Conservation (phyloP, 352 stramenopile genomes). For the Globisporangium echinulatum region DNA sequence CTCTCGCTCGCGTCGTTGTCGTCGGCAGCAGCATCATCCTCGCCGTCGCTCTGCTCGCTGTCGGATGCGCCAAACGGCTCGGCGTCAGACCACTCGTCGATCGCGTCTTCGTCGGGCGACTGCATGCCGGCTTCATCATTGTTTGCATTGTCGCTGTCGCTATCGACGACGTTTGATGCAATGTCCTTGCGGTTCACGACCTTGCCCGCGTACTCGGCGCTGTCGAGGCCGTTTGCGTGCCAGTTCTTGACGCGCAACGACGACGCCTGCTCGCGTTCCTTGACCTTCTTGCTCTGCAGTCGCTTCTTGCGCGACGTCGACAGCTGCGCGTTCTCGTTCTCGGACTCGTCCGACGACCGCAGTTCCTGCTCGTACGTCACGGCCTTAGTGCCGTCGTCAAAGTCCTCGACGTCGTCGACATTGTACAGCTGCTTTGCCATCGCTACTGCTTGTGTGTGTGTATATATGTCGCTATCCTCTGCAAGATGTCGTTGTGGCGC, state of each 20-base stretch:
- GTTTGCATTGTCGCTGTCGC: neutral
- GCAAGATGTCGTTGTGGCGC: neutral
- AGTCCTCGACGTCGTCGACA: slow-evolving; percentile 76
- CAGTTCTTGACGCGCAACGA: slow-evolving; percentile 75
- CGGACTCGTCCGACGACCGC: slow-evolving; percentile 11
- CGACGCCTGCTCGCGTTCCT: slow-evolving; percentile 40
- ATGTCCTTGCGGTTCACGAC: slow-evolving; percentile 73
- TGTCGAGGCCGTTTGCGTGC: slow-evolving; percentile 44
- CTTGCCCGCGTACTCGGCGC: slow-evolving; percentile 61
- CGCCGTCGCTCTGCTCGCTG: slow-evolving; percentile 22
- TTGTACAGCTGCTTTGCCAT: slow-evolving; percentile 70
- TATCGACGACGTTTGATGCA: neutral
- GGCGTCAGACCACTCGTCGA: slow-evolving; percentile 75
- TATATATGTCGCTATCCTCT: neutral
- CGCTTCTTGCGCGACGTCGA: slow-evolving; percentile 51
- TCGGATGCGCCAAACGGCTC: slow-evolving; percentile 76
- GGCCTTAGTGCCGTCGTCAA: slow-evolving; percentile 69
- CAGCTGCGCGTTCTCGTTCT: slow-evolving; percentile 30
- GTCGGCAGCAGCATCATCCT: slow-evolving; percentile 28
- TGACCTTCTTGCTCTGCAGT: slow-evolving; percentile 30
- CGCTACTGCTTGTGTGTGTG: neutral
- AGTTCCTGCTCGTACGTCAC: slow-evolving; percentile 28
- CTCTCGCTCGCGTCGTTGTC: slow-evolving; percentile 19
- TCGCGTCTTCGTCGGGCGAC: slow-evolving; percentile 69
- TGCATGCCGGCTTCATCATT: slow-evolving; percentile 19